These are phyloP conservation scores for Saturnispora hagleri DNA, from an alignment of 805 yeast species.

Conservation along the genomic window DNA sequence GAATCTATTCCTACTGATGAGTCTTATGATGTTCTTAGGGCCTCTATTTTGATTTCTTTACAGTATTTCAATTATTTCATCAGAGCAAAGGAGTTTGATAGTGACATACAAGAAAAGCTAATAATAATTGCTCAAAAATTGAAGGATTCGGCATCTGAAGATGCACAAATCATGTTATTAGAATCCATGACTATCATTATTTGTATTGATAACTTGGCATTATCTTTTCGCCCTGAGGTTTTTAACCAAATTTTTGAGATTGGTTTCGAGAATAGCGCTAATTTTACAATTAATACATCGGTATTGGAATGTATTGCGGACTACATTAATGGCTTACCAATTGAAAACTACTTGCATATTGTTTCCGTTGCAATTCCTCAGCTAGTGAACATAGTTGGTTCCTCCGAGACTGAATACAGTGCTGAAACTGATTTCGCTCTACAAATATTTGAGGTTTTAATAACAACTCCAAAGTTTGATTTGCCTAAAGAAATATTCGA, in stretches of 20 bases:
- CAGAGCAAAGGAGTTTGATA: conserved; percentile 24
- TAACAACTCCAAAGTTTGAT: conserved; percentile 25
- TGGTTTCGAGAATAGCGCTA: conserved; percentile 66
- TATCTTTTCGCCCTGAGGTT: conserved; percentile 28
- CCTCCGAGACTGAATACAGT: conserved; percentile 39
- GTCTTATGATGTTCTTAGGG: conserved; percentile 19
- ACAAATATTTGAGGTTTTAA: conserved; percentile 45
- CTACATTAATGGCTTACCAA: conserved; percentile 40
- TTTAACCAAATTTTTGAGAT: conserved; percentile 52
- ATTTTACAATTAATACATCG: conserved; percentile 58
- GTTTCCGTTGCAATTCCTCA: conserved; percentile 47
- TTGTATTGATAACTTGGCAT: conserved; percentile 32
- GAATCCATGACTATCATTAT: conserved; percentile 60
- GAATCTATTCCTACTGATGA: conserved; percentile 20
- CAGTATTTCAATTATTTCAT: conserved; percentile 33
- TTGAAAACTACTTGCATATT: conserved; percentile 35
- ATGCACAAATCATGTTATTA: conserved; percentile 62
- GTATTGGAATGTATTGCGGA: conserved; percentile 60
- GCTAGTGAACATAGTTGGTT: conserved; percentile 33
- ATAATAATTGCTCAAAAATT: conserved; percentile 36
- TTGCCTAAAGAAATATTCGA: conserved; percentile 29
- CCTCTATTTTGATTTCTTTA: conserved; percentile 40
- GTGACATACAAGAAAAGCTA: conserved; percentile 21
- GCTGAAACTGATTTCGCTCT: conserved; percentile 51
- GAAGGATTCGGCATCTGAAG: conserved; percentile 62